Base-by-base conservation (phyloP, 169 alveolate species). In the Theileria equi region DNA sequence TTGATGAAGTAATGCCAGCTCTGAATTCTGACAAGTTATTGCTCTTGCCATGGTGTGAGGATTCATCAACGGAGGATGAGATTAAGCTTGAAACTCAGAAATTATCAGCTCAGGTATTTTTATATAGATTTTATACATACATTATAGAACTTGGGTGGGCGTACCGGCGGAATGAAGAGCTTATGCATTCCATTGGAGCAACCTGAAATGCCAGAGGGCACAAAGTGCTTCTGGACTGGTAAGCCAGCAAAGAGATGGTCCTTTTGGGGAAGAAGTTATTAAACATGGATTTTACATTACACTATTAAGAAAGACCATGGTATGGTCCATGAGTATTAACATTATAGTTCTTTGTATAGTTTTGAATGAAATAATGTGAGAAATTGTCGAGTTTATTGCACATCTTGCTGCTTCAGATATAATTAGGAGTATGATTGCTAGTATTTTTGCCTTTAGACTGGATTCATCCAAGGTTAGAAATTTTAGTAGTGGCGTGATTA, bases 161-260 rank as follows among this genome's bases (percentile, higher is more conserved):
- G 25, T 17, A 44, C 52, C 5, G 99, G 99, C 8, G 91, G 98
- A 26, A 97, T 97, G 89, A 98, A 98, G 84, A 88, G 98, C 55
- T 90, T 98, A 17, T 95, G 98, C 82, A 89, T 96, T 45, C 99
- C 99, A 40, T 67, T 90, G 13, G 92, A 90, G 40, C 98, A 96
- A 69, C 96, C 95, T 7, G 89, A 88, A 78, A 81, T 78, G 89
- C 93, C 96, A 11, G 87, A 82, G 28, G 97, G 93, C 28, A 91
- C 94, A 35, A 88, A 91, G 77, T 97, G 99, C 90, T 96, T 96
- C 93, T 88, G 90, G 82, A 94, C 98, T 43, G 98, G 98, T 34
- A 90, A 85, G 35, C 93, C 92, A 16, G 99, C 99, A 23, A 94
- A 89, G 61, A 81, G 84, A 38, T 87, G 88, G 84, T 91, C 96